Percentiles rank a stretch among this genome's conserved stretches.
Conservation (phyloP, 2,329 filamentous ascomycete genomes). For the Trichoderma semiorbis region DNA sequence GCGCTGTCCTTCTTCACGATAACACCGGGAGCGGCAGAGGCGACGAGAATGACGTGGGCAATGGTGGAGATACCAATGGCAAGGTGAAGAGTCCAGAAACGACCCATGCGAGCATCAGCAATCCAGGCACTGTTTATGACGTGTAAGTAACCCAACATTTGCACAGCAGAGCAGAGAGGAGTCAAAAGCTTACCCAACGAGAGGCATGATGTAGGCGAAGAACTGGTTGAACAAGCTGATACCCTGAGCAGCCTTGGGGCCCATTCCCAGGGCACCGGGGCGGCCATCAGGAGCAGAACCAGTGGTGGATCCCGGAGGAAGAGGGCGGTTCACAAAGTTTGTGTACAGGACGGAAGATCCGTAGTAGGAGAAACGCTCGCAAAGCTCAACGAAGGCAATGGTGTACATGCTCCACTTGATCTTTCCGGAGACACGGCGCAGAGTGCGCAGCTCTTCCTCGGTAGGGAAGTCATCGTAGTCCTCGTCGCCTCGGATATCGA, state of each 20-base stretch:
- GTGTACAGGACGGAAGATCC: slow-evolving; percentile 66
- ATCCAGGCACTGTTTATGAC: slow-evolving; percentile 42
- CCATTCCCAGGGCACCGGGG: slow-evolving; percentile 56
- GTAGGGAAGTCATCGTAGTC: slow-evolving; percentile 48
- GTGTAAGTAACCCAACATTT: neutral
- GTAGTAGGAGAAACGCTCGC: slow-evolving; percentile 77
- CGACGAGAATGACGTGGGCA: slow-evolving; percentile 64
- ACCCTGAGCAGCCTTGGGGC: slow-evolving; percentile 51
- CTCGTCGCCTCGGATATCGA: slow-evolving; percentile 25
- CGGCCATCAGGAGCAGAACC: slow-evolving; percentile 43
- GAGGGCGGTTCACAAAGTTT: slow-evolving; percentile 58
- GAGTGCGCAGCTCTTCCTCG: slow-evolving; percentile 57
- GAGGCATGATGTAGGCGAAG: slow-evolving; percentile 59
- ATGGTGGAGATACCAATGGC: slow-evolving; percentile 63
- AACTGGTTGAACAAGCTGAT: slow-evolving; percentile 56
- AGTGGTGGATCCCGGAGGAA: slow-evolving; percentile 52
- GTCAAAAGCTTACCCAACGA: slow-evolving; percentile 45
- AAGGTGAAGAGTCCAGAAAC: slow-evolving; percentile 69
- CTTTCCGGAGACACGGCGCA: slow-evolving; percentile 61
- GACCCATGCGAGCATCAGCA: slow-evolving; percentile 69
- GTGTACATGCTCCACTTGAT: slow-evolving; percentile 66
- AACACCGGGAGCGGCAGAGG: slow-evolving; percentile 60
- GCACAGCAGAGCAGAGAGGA: neutral
- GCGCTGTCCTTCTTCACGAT: slow-evolving; percentile 56
- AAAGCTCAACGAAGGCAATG: slow-evolving; percentile 69